These are phyloP conservation scores for Paraphoma chrysanthemicola DNA, from an alignment of 2,329 filamentous ascomycete species.

Conservation along the genomic window DNA sequence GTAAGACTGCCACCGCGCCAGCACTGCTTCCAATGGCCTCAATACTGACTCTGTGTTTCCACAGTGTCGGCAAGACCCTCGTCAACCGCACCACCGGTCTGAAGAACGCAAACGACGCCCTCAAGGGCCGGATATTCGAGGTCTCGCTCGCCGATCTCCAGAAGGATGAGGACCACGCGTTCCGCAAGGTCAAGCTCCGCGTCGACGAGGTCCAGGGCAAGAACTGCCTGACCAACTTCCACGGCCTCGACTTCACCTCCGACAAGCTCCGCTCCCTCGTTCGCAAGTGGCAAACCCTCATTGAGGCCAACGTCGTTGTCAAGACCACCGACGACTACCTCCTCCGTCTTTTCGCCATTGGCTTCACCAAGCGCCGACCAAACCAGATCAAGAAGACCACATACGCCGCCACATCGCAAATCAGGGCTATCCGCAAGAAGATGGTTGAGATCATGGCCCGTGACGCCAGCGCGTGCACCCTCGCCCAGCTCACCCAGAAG, in stretches of 20 bases:
- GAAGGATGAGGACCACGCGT: slow-evolving; percentile 99
- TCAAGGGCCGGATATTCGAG: slow-evolving; percentile 99
- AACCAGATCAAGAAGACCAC: slow-evolving; percentile 99
- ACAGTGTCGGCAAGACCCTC: slow-evolving; percentile 98
- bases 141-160: slow-evolving; percentile 98
- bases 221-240: slow-evolving; percentile 99
- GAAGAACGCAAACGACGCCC: slow-evolving; percentile 99
- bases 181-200: slow-evolving; percentile 99
- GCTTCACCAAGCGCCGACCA: slow-evolving; percentile 97
- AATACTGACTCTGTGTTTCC: slow-evolving; percentile 38
- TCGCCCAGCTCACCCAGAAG: slow-evolving; percentile 97
- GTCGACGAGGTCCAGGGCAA: slow-evolving; percentile 99
- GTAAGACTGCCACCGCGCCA: slow-evolving; percentile 65
- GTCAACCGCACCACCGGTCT: slow-evolving; percentile 99
- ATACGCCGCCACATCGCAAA: slow-evolving; percentile 96
- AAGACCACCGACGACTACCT: slow-evolving; percentile 99
- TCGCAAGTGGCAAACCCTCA: slow-evolving; percentile 99
- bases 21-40: slow-evolving; percentile 23
- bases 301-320: slow-evolving; percentile 99
- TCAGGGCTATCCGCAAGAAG: slow-evolving; percentile 98
- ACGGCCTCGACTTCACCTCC: slow-evolving; percentile 99
- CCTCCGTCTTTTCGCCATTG: slow-evolving; percentile 97
- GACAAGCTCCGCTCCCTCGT: slow-evolving; percentile 99
- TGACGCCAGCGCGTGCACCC: slow-evolving; percentile 92
- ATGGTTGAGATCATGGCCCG: slow-evolving; percentile 99